Conservation (phyloP, 306 rosid species). For the Biancaea sappan region DNA sequence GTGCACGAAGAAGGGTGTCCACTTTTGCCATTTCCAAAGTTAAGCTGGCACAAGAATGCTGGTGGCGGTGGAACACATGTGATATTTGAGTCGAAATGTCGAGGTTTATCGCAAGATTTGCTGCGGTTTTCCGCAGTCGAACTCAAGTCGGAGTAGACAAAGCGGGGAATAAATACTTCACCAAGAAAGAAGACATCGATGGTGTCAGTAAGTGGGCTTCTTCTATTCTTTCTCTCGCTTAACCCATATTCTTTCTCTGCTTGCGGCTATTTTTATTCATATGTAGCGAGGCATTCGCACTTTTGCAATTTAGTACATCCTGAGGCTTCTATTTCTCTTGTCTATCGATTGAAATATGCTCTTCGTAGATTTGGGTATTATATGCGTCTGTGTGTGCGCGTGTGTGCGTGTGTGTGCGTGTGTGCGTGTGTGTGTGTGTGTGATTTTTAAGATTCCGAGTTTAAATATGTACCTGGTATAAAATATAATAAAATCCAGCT, state of each 20-base stretch:
- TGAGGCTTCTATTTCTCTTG: neutral
- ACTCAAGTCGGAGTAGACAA: slow-evolving; percentile 66
- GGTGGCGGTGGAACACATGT: slow-evolving; percentile 9
- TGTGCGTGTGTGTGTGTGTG: neutral
- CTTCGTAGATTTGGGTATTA: neutral
- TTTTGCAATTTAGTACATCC: neutral
- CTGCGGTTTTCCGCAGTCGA: slow-evolving; percentile 56
- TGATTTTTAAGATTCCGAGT: slow-evolving; percentile 22
- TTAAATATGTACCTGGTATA: neutral
- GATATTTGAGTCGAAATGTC: slow-evolving; percentile 51
- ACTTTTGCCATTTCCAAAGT: neutral
- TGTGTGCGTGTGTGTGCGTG: neutral
- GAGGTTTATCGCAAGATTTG: slow-evolving; percentile 61
- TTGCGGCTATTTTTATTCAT: neutral
- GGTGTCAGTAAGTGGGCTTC: slow-evolving; percentile 71
- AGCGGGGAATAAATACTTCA: slow-evolving; percentile 77
- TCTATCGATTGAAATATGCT: neutral
- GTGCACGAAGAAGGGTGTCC: neutral
- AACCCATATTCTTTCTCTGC: neutral
- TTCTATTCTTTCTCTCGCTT: slow-evolving; percentile 26
- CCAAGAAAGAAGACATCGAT: slow-evolving; percentile 66
- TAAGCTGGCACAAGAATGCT: slow-evolving; percentile 23
- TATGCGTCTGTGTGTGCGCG: no score
- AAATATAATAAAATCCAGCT: neutral
- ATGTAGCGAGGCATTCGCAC: neutral